These are phyloP conservation scores for Lagenaria siceraria DNA, from an alignment of 306 rosid genomes.

Conservation along the genomic window DNA sequence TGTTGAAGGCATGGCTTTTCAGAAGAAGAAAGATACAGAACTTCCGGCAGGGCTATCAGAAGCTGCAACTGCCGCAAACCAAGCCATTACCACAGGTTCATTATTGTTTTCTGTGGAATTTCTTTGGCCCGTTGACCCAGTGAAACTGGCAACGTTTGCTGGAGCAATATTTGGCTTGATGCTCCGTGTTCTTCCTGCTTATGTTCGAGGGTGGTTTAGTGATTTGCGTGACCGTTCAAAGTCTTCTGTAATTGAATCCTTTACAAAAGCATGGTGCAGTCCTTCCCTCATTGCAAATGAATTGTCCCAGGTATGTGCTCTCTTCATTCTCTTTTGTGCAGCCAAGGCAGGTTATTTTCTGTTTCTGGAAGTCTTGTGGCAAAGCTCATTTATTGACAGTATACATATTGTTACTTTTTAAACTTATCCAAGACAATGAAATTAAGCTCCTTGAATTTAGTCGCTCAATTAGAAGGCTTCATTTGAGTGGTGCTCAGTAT, in stretches of 20 bases:
- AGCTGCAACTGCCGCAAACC: conserved; percentile 59
- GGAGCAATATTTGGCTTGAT: conserved; percentile 79
- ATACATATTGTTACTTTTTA: background rate
- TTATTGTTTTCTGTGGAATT: conserved; percentile 46
- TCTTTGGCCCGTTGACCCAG: conserved; percentile 65
- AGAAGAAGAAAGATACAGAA: conserved; percentile 63
- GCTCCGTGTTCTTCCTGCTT: conserved; percentile 93
- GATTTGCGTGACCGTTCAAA: conserved; percentile 72
- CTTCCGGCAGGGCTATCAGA: conserved; percentile 47
- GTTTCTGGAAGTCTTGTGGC: background rate
- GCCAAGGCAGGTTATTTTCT: background rate
- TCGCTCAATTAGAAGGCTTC: background rate
- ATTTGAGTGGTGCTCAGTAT: background rate
- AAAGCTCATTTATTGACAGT: background rate
- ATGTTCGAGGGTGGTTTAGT: conserved; percentile 80
- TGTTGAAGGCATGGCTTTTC: conserved; percentile 36
- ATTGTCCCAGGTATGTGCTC: conserved; percentile 55
- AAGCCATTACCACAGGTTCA: conserved; percentile 61
- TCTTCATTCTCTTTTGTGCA: background rate
- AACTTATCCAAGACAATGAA: background rate
- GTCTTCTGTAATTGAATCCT: conserved; percentile 61
- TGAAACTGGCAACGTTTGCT: conserved; percentile 59
- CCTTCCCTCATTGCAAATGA: conserved; percentile 83
- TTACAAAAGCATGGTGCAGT: conserved; percentile 77
- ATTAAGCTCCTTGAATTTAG: background rate